Evolutionary conservation across 2,329 filamentous ascomycete genomes (phyloP).

Genomic region (Endocalyx cinctus): DNA sequence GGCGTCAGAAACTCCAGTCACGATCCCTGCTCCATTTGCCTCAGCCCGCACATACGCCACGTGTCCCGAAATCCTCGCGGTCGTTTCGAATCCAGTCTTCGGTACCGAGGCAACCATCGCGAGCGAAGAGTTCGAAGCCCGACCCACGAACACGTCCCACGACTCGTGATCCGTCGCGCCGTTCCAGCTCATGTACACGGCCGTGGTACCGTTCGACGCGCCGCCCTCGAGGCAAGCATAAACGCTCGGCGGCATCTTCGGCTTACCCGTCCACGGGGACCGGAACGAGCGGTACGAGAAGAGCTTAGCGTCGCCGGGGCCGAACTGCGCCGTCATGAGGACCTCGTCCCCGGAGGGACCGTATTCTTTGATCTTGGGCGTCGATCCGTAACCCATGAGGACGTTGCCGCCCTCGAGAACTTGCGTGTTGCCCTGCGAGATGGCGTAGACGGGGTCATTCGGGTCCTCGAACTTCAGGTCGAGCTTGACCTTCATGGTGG

Average conservation of each 20-base stretch:
- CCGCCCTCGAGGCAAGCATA: conserved; percentile 14
- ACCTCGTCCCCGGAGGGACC: conserved; percentile 22
- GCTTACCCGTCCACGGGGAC: conserved; percentile 25
- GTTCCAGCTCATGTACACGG: conserved; percentile 35
- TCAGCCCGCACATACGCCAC: too few species aligned
- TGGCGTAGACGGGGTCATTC: conserved; percentile 12
- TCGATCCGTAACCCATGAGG: conserved; percentile 32
- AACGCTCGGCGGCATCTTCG: conserved; percentile 11
- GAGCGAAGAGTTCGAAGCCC: too few species aligned
- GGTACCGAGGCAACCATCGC: too few species aligned
- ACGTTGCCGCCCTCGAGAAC: conserved; percentile 16
- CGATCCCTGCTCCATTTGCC: too few species aligned
- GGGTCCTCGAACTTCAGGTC: conserved; percentile 12
- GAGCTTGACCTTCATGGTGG: conserved; percentile 26
- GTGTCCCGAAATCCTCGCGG: too few species aligned
- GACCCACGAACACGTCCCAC: conserved; percentile 29
- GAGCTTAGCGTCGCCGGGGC: conserved; percentile 9
- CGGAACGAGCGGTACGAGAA: conserved; percentile 32
- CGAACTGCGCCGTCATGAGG: conserved; percentile 30
- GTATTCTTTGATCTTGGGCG: conserved; percentile 31
- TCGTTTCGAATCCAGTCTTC: too few species aligned
- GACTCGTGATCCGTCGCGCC: conserved; percentile 31
- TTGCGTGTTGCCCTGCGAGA: conserved; percentile 18
- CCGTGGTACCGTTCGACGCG: conserved; percentile 9
- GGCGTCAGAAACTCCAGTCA: too few species aligned